Conservation (phyloP, 257 asterid genomes). For the Fraxinus cuspidata region DNA sequence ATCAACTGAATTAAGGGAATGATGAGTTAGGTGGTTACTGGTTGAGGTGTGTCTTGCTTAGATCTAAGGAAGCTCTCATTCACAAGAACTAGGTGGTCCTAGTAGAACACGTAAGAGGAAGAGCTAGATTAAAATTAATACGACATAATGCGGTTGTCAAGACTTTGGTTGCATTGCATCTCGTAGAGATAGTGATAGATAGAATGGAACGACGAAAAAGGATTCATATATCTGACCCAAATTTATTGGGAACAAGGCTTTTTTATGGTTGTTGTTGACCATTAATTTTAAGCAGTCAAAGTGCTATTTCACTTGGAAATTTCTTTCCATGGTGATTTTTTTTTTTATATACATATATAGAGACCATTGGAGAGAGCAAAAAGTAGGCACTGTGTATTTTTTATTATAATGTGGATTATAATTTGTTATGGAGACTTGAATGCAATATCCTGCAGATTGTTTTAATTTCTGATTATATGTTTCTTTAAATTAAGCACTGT, state of each 20-base stretch:
- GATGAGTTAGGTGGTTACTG: background rate
- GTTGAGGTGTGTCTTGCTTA: background rate
- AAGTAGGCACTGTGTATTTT: background rate
- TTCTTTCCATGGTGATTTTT: slow-evolving; percentile 3
- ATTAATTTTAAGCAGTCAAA: background rate
- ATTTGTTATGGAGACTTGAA: slow-evolving; percentile 10
- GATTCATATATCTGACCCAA: background rate
- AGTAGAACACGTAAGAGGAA: background rate
- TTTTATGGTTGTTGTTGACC: background rate
- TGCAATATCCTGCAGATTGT: slow-evolving; percentile 15
- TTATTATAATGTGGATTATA: background rate
- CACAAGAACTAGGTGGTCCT: background rate
- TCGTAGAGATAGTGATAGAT: background rate
- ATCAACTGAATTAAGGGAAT: background rate
- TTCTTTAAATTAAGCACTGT: slow-evolving; percentile 16
- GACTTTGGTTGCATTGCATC: background rate
- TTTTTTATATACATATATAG: no score
- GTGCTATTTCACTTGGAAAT: background rate
- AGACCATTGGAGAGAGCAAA: no score
- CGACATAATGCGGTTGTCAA: background rate
- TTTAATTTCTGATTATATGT: slow-evolving; percentile 6
- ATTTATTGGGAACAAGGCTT: background rate
- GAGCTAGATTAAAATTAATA: background rate
- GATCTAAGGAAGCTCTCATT: background rate
- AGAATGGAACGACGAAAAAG: background rate